Conservation (phyloP, 768 basidiomycete genomes). For the Fibroporia radiculosa region DNA sequence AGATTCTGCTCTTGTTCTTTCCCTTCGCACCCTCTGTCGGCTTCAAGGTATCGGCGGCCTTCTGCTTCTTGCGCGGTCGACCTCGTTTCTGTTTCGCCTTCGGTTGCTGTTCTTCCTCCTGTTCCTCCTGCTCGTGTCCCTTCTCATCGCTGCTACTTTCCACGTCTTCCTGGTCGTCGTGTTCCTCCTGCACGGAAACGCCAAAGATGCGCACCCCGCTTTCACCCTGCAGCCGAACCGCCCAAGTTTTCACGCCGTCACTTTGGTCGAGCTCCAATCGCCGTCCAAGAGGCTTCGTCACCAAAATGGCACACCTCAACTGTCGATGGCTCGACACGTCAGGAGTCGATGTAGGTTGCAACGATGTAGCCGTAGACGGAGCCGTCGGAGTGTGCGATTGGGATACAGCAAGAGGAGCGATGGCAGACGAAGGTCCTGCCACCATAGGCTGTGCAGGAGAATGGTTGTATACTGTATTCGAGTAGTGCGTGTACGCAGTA, state of each 20-base stretch:
- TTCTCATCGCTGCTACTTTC: slow-evolving; percentile 26
- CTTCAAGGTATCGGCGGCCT: slow-evolving; percentile 2
- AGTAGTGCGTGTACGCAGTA: slow-evolving; percentile 34
- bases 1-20: slow-evolving; percentile 13
- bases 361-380: slow-evolving; percentile 1
- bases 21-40: slow-evolving; percentile 11
- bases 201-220: slow-evolving; percentile 45
- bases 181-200: slow-evolving; percentile 35
- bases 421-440: not conserved
- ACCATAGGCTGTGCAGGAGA: no score
- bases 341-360: slow-evolving; percentile 14
- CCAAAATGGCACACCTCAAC: slow-evolving; percentile 45
- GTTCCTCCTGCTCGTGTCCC: slow-evolving; percentile 8
- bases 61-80: slow-evolving; percentile 15
- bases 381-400: slow-evolving; percentile 18
- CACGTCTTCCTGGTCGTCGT: slow-evolving; percentile 47
- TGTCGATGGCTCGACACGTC: slow-evolving; percentile 6
- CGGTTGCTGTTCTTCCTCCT: slow-evolving; percentile 18
- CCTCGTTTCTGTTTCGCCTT: slow-evolving; percentile 13
- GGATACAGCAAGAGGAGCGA: slow-evolving; percentile 12
- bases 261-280: slow-evolving; percentile 50
- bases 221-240: slow-evolving; percentile 56
- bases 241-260: slow-evolving; percentile 73
- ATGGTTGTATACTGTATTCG: slow-evolving; percentile 44
- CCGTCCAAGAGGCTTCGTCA: slow-evolving; percentile 53